phyloP scores from a whole-genome alignment of 495 filamentous ascomycete species.

The Echria macrotheca region DNA sequence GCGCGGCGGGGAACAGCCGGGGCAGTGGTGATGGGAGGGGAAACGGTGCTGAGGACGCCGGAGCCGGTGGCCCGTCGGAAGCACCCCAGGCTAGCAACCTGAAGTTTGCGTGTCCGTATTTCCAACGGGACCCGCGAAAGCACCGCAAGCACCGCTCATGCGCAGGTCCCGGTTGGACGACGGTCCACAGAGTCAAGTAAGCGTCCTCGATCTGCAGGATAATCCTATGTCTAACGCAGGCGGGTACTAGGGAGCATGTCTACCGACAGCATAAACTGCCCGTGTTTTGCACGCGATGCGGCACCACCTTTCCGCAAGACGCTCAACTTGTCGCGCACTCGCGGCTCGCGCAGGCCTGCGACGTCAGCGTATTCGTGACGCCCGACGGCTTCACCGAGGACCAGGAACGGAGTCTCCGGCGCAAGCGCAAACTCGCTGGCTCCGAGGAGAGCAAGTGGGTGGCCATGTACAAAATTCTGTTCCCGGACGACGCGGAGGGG shows the following conservation, averaged over 20 bases:
- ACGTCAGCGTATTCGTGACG: neutral
- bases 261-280: conserved; percentile 11
- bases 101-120: conserved; percentile 15
- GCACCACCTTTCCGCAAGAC: neutral
- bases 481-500: conserved; percentile 13
- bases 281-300: conserved; percentile 6
- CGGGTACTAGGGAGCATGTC: conserved; percentile 7
- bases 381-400: conserved; percentile 9
- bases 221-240: neutral
- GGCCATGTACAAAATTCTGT: conserved; percentile 16
- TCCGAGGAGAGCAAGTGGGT: conserved; percentile 12
- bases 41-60: neutral
- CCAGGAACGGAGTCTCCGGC: conserved; percentile 4
- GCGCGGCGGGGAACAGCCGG: neutral
- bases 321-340: conserved; percentile 2
- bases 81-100: too few species aligned
- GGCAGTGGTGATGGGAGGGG: neutral
- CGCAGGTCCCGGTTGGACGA: conserved; percentile 6
- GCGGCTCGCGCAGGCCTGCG: neutral
- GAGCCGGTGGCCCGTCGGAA: neutral
- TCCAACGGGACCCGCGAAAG: conserved; percentile 8
- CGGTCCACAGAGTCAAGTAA: conserved; percentile 9
- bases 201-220: neutral
- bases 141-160: conserved; percentile 6
- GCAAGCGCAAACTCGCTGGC: neutral